phyloP scores from a whole-genome alignment of 192 early-diverging fungal genomes.

The Linnemannia hyalina region DNA sequence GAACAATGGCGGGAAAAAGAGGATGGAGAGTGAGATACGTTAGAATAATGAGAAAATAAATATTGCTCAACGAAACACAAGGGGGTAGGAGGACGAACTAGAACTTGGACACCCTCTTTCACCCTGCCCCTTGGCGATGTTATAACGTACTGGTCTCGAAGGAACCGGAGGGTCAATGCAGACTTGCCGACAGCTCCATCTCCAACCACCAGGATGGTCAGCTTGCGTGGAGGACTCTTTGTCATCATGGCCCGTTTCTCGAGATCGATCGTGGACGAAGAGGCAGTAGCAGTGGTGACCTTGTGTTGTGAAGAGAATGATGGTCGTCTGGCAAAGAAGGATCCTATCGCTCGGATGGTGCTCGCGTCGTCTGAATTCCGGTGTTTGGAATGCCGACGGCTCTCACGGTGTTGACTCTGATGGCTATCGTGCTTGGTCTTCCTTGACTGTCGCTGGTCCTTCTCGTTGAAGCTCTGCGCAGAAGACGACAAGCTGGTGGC shows the following conservation, averaged over 20 bases:
- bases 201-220: conserved; percentile 45
- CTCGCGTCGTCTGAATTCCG: not conserved
- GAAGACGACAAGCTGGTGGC: conserved; percentile 6
- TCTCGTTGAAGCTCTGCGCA: conserved; percentile 1
- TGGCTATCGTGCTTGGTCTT: not conserved
- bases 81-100: not conserved
- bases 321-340: not conserved
- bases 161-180: conserved; percentile 85
- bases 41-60: not conserved
- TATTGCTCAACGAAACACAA: not conserved
- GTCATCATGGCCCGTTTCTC: not conserved
- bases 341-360: not conserved
- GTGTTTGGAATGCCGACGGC: not conserved
- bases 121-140: not conserved
- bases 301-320: not conserved
- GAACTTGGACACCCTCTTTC: not conserved
- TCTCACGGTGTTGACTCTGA: too few species aligned
- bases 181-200: conserved; percentile 76
- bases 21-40: not conserved
- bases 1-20: conserved; percentile 10
- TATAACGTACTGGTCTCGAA: conserved; percentile 76
- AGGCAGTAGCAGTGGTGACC: not conserved
- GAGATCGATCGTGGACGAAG: not conserved
- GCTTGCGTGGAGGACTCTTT: conserved; percentile 10
- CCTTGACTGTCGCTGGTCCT: not conserved